phyloP scores from a whole-genome alignment of 2,329 filamentous ascomycete genomes.

The Fusarium chuoi region DNA sequence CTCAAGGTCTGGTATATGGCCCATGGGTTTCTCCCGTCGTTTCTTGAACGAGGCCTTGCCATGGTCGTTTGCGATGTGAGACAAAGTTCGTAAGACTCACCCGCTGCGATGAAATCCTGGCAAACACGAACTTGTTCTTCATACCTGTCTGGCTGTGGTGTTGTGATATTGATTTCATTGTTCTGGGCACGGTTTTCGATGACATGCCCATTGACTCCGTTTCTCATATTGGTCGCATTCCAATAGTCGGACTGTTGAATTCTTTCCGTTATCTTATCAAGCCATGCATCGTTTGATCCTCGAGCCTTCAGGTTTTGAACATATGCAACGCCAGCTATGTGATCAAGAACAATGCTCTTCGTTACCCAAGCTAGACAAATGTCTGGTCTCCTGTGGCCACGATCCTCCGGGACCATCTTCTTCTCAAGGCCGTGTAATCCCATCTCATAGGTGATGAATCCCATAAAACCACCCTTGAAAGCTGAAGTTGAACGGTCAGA shows the following conservation, averaged over 20 bases:
- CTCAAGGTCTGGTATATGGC: conserved; percentile 77
- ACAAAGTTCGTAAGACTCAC: conserved; percentile 88
- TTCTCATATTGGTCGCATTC: conserved; percentile 30
- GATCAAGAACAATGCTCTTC: conserved; percentile 81
- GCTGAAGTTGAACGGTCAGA: conserved; percentile 50
- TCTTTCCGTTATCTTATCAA: conserved; percentile 43
- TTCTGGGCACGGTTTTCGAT: conserved; percentile 19
- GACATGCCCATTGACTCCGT: conserved; percentile 7
- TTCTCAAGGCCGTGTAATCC: conserved; percentile 62
- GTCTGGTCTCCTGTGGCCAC: conserved; percentile 67
- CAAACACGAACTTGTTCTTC: conserved; percentile 74
- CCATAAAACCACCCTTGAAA: conserved; percentile 87
- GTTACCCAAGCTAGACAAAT: conserved; percentile 81
- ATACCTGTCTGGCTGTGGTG: conserved; percentile 64
- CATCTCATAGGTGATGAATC: conserved; percentile 86
- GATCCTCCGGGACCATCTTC: conserved; percentile 39
- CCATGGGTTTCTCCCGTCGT: conserved; percentile 63
- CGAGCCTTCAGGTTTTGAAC: conserved; percentile 63
- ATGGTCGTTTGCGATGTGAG: conserved; percentile 80
- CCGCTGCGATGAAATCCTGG: conserved; percentile 76
- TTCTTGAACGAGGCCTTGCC: conserved; percentile 48
- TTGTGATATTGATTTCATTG: conserved; percentile 44
- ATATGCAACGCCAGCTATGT: conserved; percentile 68
- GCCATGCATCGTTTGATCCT: conserved; percentile 47
- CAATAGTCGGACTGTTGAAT: conserved; percentile 50